phyloP scores from a whole-genome alignment of 2,329 filamentous ascomycete species.

The Trichoderma sp. region DNA sequence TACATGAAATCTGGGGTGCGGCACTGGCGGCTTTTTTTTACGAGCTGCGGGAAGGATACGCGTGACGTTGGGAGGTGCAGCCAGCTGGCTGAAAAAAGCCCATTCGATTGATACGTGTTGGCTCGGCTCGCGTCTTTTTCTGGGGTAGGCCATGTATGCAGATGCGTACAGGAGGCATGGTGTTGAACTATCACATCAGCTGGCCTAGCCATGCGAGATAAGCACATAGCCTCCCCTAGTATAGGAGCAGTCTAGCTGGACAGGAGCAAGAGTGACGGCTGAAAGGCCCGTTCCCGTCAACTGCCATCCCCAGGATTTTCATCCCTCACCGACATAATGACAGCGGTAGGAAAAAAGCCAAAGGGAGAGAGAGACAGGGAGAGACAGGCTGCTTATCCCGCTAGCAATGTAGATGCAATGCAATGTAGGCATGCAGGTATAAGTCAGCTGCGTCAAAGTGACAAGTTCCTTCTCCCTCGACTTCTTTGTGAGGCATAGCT shows the following conservation, averaged over 20 bases:
- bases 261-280: neutral
- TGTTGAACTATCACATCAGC: neutral
- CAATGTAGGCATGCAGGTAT: constrained; percentile 13
- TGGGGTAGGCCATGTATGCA: neutral
- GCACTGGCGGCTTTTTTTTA: constrained; percentile 19
- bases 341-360: neutral
- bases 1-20: constrained; percentile 18
- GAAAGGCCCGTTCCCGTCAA: neutral
- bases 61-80: constrained; percentile 13
- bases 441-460: constrained; percentile 19
- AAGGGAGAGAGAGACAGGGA: neutral
- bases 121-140: neutral
- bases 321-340: constrained; percentile 20
- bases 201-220: neutral
- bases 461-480: neutral
- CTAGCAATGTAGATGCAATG: neutral
- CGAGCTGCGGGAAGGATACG: constrained; percentile 15
- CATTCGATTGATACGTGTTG: neutral
- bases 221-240: neutral
- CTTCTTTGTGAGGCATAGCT: constrained; percentile 8
- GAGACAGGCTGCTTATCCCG: neutral
- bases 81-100: constrained; percentile 1
- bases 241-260: no score
- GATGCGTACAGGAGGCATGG: neutral
- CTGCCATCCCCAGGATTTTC: neutral